Conservation (phyloP, 2,329 filamentous ascomycete species). For the Talaromyces rugulosus region DNA sequence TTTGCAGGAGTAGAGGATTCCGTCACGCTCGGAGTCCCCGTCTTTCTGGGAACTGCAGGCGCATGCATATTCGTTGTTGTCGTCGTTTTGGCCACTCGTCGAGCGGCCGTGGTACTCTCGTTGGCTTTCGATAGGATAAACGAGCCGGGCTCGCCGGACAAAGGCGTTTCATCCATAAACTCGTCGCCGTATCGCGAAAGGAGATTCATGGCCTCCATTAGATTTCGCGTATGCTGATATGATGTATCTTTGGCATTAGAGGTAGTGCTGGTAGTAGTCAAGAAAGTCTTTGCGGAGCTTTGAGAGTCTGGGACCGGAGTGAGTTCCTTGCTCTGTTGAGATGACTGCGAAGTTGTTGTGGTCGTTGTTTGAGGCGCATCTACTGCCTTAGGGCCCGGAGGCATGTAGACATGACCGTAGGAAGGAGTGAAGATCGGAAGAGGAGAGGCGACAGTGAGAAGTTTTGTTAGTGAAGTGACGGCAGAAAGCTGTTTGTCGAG, state of each 20-base stretch:
- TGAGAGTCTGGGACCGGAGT: slow-evolving; percentile 42
- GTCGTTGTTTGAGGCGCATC: slow-evolving; percentile 22
- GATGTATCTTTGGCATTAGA: slow-evolving; percentile 17
- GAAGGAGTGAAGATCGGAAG: slow-evolving; percentile 57
- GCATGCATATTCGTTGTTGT: slow-evolving; percentile 8
- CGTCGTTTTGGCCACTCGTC: slow-evolving; percentile 15
- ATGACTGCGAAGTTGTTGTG: slow-evolving; percentile 20
- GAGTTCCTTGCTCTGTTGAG: slow-evolving; percentile 46
- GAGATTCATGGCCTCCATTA: slow-evolving; percentile 48
- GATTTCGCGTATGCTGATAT: slow-evolving; percentile 35
- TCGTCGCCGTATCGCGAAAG: slow-evolving; percentile 55
- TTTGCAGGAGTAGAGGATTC: slow-evolving; percentile 21
- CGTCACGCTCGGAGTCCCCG: slow-evolving; percentile 29
- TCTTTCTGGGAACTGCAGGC: slow-evolving; percentile 14
- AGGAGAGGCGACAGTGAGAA: slow-evolving; percentile 50
- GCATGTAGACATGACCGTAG: slow-evolving; percentile 57
- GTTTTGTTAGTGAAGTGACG: slow-evolving; percentile 52
- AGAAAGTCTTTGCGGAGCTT: slow-evolving; percentile 22
- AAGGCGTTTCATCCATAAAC: slow-evolving; percentile 61
- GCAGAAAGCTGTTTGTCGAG: slow-evolving; percentile 45
- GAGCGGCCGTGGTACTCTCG: slow-evolving; percentile 23
- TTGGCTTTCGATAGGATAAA: slow-evolving; percentile 52
- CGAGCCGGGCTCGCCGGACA: slow-evolving; percentile 59
- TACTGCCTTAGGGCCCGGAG: slow-evolving; percentile 41
- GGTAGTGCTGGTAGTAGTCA: background rate